Evolutionary conservation across 805 yeast genomes (phyloP), one percentile per base, ranked within the genome.

Genomic region (Ogataea trehaloabstinens): DNA sequence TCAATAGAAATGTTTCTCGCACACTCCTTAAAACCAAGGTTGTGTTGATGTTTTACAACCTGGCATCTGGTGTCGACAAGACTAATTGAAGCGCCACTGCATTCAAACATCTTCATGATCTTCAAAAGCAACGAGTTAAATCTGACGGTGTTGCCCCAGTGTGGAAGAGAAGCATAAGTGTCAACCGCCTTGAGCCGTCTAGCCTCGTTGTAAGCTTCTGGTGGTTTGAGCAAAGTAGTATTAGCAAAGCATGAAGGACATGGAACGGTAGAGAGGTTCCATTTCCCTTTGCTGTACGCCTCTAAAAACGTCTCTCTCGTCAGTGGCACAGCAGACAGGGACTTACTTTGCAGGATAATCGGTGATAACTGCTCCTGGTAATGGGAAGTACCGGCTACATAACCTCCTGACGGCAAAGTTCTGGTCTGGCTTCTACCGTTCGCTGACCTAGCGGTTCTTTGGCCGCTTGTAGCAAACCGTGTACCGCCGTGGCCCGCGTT

Each of bases 1-100:
- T 85, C 93, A 32, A 85, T 58, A 6, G 88, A 78, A 2, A 78
- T 61, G 16, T 58, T 60, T 37, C 87, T 65, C 10, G 79, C 78
- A 35, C 78, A 69, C 40, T 69, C 76, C n/a, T 59, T 65, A 39
- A 73, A 60, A 4, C 70, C 71, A 24, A 80, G 61, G 5, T 73
- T 66, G 7, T 69, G 62, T 40, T 75, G 75, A 49, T 63, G 67
- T 49, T 78, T 77, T 16, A 80, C 67, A 7, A 70, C 41, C 31
- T 78, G 83, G 31, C 64, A 63, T 13, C 62, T 63, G 8, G 69
- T 55, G 37, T 73, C 75, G 6, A 85, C 49, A n/a, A 84, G 42
- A 5, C 88, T 79, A 15, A 84, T 72, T 0, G 82, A 63, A 2
- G 76, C 76, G 2, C 85, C 85, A 12, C 65, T 55, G 4, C 73